Evolutionary conservation across 345 rosid species (phyloP).

Genomic region (Citrus mangshanensis): DNA sequence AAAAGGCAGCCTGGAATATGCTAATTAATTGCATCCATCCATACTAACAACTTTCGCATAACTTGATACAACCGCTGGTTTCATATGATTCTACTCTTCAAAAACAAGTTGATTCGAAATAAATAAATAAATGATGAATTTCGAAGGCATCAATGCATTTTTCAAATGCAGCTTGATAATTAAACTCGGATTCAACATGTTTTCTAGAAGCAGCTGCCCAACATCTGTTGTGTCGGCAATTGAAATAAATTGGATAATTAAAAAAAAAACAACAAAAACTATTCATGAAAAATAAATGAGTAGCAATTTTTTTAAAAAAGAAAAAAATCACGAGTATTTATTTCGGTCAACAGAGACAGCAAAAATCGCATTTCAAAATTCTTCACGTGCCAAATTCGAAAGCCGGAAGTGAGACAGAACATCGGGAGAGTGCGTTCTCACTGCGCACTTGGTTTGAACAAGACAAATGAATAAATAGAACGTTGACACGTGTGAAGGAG

Average conservation of each 20-base stretch:
- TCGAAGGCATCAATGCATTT: neutral
- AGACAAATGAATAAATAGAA: neutral
- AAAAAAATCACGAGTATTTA: too few species aligned
- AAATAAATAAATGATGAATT: neutral
- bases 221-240: slow-evolving; percentile 5
- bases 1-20: neutral
- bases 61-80: too few species aligned
- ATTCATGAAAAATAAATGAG: neutral
- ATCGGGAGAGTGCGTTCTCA: slow-evolving; percentile 8
- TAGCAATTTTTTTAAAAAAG: too few species aligned
- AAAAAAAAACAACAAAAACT: neutral
- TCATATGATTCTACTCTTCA: too few species aligned
- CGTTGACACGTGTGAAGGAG: neutral
- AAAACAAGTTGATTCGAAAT: too few species aligned
- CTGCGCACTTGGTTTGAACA: neutral
- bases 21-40: too few species aligned
- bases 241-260: neutral
- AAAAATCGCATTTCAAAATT: neutral
- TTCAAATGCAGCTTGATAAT: too few species aligned
- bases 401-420: neutral
- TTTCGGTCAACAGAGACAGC: too few species aligned
- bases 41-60: too few species aligned
- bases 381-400: neutral
- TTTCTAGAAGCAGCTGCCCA: neutral
- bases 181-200: too few species aligned